Percentiles rank a stretch among this genome's conserved stretches.
Conservation (phyloP, 352 stramenopile genomes). For the Phytophthora pseudosyringae region DNA sequence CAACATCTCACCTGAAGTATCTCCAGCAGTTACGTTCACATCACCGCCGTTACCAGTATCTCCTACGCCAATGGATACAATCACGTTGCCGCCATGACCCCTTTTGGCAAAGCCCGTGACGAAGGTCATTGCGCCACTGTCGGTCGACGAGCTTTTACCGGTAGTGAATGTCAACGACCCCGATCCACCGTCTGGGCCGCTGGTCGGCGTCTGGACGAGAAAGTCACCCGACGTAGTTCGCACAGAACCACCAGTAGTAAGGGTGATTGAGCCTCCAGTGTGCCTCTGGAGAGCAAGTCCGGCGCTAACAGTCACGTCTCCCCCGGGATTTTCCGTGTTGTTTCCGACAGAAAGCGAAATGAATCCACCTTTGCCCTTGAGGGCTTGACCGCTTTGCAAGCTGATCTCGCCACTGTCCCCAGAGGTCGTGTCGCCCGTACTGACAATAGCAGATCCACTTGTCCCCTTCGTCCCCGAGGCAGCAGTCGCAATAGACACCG, state of each 20-base stretch:
- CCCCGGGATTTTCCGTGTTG: conserved; percentile 58
- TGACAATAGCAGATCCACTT: conserved; percentile 54
- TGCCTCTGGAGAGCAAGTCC: conserved; percentile 69
- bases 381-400: conserved; percentile 61
- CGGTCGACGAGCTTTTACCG: conserved; percentile 24
- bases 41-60: conserved; percentile 33
- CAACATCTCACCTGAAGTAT: conserved; percentile 56
- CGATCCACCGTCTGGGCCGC: conserved; percentile 53
- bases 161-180: conserved; percentile 45
- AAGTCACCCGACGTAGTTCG: conserved; percentile 68
- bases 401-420: conserved; percentile 72
- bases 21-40: conserved; percentile 71
- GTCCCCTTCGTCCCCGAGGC: conserved; percentile 64
- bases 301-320: conserved; percentile 65
- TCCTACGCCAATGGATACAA: conserved; percentile 34
- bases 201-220: conserved; percentile 63
- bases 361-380: conserved; percentile 62
- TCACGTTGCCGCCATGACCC: conserved; percentile 32
- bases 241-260: conserved; percentile 64
- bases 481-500: conserved; percentile 54
- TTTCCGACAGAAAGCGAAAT: conserved; percentile 62
- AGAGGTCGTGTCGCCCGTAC: conserved; percentile 64
- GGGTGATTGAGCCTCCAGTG: conserved; percentile 55
- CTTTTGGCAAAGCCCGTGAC: conserved; percentile 32
- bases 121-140: conserved; percentile 38